phyloP scores from a whole-genome alignment of 2,329 filamentous ascomycete genomes.

The Pseudogymnoascus pannorum region DNA sequence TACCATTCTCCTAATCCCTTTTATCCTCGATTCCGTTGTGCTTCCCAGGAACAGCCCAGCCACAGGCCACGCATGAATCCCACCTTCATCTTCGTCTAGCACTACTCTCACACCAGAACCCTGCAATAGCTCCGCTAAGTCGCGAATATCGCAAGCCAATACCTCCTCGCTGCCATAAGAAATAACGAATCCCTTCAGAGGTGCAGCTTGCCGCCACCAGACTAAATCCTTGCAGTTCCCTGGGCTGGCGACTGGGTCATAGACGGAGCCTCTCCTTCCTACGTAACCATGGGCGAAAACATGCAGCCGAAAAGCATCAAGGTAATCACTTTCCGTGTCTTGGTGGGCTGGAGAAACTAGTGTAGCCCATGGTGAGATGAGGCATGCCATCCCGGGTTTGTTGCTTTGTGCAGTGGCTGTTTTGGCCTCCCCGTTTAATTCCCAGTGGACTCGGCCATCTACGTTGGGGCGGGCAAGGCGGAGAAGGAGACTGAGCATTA shows the following conservation, averaged over 20 bases:
- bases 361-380: slow-evolving; percentile 77
- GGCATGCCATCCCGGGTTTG: slow-evolving; percentile 52
- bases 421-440: slow-evolving; percentile 11
- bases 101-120: slow-evolving; percentile 47
- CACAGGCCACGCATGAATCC: slow-evolving; percentile 79
- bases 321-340: slow-evolving; percentile 67
- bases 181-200: slow-evolving; percentile 59
- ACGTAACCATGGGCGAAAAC: slow-evolving; percentile 65
- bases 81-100: slow-evolving; percentile 50
- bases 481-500: slow-evolving; percentile 66
- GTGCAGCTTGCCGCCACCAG: slow-evolving; percentile 62
- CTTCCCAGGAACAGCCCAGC: slow-evolving; percentile 50
- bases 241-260: slow-evolving; percentile 59
- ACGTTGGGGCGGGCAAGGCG: slow-evolving; percentile 41
- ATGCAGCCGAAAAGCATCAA: slow-evolving; percentile 59
- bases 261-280: slow-evolving; percentile 39
- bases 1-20: slow-evolving; percentile 41
- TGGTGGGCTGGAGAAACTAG: slow-evolving; percentile 60
- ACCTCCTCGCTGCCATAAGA: slow-evolving; percentile 73
- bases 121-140: slow-evolving; percentile 48
- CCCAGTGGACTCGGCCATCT: slow-evolving; percentile 14
- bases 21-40: slow-evolving; percentile 41
- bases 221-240: slow-evolving; percentile 58
- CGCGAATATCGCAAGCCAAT: slow-evolving; percentile 61
- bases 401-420: slow-evolving; percentile 14